phyloP scores from a whole-genome alignment of 2,329 filamentous ascomycete genomes.

The Beauveria australis region DNA sequence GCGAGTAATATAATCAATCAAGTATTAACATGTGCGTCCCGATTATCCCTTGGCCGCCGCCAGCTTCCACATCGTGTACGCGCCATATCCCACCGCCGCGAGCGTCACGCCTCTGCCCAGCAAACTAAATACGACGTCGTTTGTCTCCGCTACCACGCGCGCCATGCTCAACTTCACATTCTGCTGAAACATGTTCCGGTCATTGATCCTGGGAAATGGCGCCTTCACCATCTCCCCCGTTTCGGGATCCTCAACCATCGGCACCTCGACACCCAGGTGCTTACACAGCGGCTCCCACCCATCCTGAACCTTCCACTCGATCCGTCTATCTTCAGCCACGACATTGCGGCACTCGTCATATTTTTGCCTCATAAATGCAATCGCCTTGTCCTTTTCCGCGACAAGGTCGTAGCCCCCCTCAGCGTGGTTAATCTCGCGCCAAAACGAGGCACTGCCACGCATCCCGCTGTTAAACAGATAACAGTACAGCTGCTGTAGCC shows the following conservation, averaged over 20 bases:
- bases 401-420: conserved; percentile 21
- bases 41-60: neutral
- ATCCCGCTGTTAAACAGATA: conserved; percentile 8
- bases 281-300: conserved; percentile 35
- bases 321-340: conserved; percentile 25
- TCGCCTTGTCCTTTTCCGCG: conserved; percentile 27
- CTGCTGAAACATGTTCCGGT: conserved; percentile 12
- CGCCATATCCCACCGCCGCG: conserved; percentile 3
- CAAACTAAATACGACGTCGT: neutral
- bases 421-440: neutral
- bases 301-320: conserved; percentile 31
- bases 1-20: too few relatives aligned
- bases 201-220: conserved; percentile 17
- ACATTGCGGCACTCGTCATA: conserved; percentile 28
- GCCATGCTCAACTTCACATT: conserved; percentile 1
- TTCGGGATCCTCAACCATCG: conserved; percentile 22
- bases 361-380: conserved; percentile 28
- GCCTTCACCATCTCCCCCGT: conserved; percentile 16
- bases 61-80: neutral
- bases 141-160: neutral
- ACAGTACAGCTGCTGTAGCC: conserved; percentile 20
- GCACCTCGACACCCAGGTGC: conserved; percentile 30
- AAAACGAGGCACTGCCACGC: conserved; percentile 5
- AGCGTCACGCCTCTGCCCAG: neutral
- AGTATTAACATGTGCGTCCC: too few relatives aligned